These are phyloP conservation scores for Macrolepiota fuliginosa DNA, from an alignment of 768 basidiomycete genomes.

Conservation along the genomic window DNA sequence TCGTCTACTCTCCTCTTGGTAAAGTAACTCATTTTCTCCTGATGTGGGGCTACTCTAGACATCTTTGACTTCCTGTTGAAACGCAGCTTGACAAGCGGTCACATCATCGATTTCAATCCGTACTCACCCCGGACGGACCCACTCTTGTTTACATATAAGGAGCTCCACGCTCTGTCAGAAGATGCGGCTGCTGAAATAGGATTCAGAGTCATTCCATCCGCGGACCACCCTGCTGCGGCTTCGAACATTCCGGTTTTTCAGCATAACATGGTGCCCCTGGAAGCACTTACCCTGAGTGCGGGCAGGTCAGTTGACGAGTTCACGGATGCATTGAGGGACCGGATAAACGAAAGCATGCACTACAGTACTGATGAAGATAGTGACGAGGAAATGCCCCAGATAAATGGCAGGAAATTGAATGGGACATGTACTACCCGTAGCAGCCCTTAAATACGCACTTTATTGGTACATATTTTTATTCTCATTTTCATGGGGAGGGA, in stretches of 20 bases:
- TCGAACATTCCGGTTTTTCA: constrained; percentile 72
- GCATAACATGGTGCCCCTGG: constrained; percentile 91
- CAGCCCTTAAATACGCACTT: not conserved
- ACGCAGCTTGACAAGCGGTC: constrained; percentile 69
- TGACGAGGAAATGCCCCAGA: not conserved
- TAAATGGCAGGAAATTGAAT: not conserved
- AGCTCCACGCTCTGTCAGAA: constrained; percentile 47
- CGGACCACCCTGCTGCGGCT: constrained; percentile 63
- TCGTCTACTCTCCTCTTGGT: not conserved
- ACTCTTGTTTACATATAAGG: constrained; percentile 80
- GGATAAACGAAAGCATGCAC: constrained; percentile 36
- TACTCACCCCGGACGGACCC: constrained; percentile 85
- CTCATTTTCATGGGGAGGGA: not conserved
- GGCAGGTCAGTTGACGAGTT: constrained; percentile 76
- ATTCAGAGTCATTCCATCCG: constrained; percentile 71
- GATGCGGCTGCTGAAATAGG: constrained; percentile 27
- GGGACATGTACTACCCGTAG: not conserved
- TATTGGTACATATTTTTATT: not conserved
- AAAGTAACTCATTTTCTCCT: constrained; percentile 1
- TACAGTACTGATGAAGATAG: not conserved
- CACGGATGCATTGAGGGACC: constrained; percentile 59
- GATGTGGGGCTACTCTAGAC: constrained; percentile 43
- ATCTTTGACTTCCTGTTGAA: constrained; percentile 86
- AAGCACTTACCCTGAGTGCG: constrained; percentile 76
- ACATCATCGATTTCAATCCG: constrained; percentile 91